Conservation (phyloP, 169 alveolate species). For the Cryptosporidium ubiquitum region DNA sequence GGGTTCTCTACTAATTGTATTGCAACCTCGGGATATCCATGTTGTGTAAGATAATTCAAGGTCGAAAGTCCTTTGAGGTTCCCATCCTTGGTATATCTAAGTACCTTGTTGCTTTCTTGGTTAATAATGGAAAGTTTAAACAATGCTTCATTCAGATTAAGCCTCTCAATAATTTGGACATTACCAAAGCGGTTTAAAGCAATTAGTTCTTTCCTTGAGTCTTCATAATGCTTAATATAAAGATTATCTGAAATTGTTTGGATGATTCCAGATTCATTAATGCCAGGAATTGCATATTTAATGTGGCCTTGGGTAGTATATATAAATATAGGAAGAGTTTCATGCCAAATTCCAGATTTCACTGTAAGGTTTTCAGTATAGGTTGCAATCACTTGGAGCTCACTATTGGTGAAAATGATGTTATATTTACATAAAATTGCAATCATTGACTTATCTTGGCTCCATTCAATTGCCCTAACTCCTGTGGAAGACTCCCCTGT, state of each 20-base stretch:
- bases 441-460: conserved; percentile 80
- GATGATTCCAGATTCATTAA: conserved; percentile 53
- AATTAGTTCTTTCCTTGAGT: conserved; percentile 69
- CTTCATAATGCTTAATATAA: conserved; percentile 62
- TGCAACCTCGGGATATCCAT: conserved; percentile 82
- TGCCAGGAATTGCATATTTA: conserved; percentile 59
- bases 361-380: conserved; percentile 67
- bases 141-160: conserved; percentile 80
- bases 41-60: conserved; percentile 80
- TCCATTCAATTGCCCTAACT: conserved; percentile 74
- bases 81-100: conserved; percentile 74
- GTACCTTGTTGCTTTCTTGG: conserved; percentile 77
- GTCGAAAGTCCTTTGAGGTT: conserved; percentile 79
- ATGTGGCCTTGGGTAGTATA: conserved; percentile 69
- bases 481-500: conserved; percentile 23
- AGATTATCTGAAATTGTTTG: conserved; percentile 44
- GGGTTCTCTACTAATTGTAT: conserved; percentile 81
- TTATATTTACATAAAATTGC: conserved; percentile 78
- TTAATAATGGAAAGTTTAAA: conserved; percentile 80
- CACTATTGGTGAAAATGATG: conserved; percentile 77
- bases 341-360: conserved; percentile 69
- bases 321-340: conserved; percentile 56
- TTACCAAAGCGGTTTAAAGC: conserved; percentile 76
- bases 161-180: conserved; percentile 73
- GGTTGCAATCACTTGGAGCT: conserved; percentile 74